Evolutionary conservation across 2,329 filamentous ascomycete species (phyloP).

Genomic region (Raffaelea ambrosiae): DNA sequence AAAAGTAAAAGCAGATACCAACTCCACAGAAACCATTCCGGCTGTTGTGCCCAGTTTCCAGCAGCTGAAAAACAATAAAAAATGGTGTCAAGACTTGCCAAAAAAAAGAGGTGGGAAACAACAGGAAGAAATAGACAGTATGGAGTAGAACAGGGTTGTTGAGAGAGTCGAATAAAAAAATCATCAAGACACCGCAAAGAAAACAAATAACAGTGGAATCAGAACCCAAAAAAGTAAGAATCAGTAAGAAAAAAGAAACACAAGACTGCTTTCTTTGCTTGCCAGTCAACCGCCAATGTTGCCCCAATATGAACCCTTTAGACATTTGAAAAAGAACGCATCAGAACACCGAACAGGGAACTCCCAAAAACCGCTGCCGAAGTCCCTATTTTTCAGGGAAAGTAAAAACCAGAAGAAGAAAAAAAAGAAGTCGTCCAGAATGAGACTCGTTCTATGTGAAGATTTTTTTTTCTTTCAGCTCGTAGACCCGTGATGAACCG

Average conservation of each 20-base stretch:
- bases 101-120: neutral
- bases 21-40: slow-evolving; percentile 12
- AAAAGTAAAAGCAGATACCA: slow-evolving; percentile 10
- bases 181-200: neutral
- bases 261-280: slow-evolving; percentile 9
- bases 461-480: slow-evolving; percentile 39
- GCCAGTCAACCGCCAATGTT: slow-evolving; percentile 5
- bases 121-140: neutral
- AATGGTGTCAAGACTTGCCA: neutral
- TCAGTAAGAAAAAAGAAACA: slow-evolving; percentile 1
- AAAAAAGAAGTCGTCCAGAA: slow-evolving; percentile 12
- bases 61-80: slow-evolving; percentile 1
- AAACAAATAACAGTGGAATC: neutral
- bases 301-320: slow-evolving; percentile 5
- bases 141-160: too few species aligned
- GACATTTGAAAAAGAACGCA: slow-evolving; percentile 1
- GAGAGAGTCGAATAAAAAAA: neutral
- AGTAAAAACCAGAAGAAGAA: slow-evolving; percentile 1
- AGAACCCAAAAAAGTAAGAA: neutral
- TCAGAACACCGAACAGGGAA: slow-evolving; percentile 9
- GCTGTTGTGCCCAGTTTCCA: slow-evolving; percentile 6
- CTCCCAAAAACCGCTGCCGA: slow-evolving; percentile 1
- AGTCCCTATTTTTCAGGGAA: slow-evolving; percentile 3
- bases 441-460: slow-evolving; percentile 39
- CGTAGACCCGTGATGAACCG: slow-evolving; percentile 42